phyloP scores from a whole-genome alignment of 192 early-diverging fungal genomes.

The Coemansia aciculifera region DNA sequence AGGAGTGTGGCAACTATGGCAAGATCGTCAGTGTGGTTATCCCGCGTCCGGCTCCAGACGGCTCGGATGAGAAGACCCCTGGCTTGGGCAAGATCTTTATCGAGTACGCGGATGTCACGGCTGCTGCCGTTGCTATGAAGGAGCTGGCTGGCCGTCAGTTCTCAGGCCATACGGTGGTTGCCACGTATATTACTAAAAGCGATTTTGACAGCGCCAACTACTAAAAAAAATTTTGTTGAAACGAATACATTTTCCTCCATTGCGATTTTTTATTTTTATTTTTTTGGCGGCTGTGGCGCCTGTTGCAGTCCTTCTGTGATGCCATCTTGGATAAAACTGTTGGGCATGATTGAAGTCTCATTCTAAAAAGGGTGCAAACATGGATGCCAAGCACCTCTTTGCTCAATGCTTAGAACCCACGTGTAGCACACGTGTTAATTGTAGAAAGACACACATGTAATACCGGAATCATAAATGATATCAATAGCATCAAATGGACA shows the following conservation, averaged over 20 bases:
- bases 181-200: slow-evolving; percentile 77
- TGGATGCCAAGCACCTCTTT: neutral
- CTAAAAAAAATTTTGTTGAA: slow-evolving; percentile 29
- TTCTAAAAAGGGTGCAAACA: neutral
- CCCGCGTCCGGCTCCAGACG: slow-evolving; percentile 66
- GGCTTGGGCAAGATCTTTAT: slow-evolving; percentile 96
- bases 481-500: neutral
- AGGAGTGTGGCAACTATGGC: slow-evolving; percentile 90
- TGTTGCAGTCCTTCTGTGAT: neutral
- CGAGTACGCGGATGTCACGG: slow-evolving; percentile 61
- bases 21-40: slow-evolving; percentile 77
- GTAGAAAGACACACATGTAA: neutral
- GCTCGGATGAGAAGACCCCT: slow-evolving; percentile 48
- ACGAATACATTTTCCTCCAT: neutral
- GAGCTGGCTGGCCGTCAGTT: slow-evolving; percentile 93
- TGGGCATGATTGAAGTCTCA: neutral
- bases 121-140: slow-evolving; percentile 68
- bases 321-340: neutral
- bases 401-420: neutral
- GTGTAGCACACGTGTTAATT: neutral
- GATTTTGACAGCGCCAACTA: slow-evolving; percentile 69
- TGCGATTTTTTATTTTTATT: neutral
- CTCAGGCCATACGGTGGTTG: slow-evolving; percentile 87
- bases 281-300: neutral
- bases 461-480: neutral